Percentiles rank a stretch among this genome's conserved stretches.
These are phyloP conservation scores for Sparassis latifolia DNA, from an alignment of 1,284 basidiomycete genomes.

Conservation along the genomic window DNA sequence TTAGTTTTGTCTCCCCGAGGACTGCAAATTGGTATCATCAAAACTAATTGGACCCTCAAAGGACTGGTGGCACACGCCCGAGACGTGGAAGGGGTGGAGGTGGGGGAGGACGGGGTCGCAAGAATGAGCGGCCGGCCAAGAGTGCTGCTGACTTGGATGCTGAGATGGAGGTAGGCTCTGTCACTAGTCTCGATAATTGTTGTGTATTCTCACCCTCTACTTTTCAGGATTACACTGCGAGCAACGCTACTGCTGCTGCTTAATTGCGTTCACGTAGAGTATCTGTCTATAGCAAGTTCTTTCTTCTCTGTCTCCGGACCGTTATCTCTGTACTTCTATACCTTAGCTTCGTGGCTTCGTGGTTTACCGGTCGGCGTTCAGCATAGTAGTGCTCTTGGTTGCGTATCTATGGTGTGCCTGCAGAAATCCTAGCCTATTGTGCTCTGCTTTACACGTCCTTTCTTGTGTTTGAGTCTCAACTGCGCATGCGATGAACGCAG, in stretches of 20 bases:
- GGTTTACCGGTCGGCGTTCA: not conserved
- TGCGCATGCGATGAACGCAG: no score
- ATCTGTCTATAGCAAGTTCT: not conserved
- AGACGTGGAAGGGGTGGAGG: constrained; percentile 40
- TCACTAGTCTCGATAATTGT: not conserved
- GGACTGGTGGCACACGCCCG: constrained; percentile 36
- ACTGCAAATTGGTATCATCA: constrained; percentile 9
- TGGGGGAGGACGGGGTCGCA: constrained; percentile 50
- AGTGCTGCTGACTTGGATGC: constrained; percentile 72
- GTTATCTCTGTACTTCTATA: constrained; percentile 9
- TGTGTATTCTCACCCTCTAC: not conserved
- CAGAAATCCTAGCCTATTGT: no score
- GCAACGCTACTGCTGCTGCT: constrained; percentile 33
- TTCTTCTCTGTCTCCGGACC: constrained; percentile 1
- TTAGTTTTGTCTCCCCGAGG: not conserved
- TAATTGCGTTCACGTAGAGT: constrained; percentile 2
- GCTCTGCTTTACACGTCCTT: no score
- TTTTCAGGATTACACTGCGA: constrained; percentile 63
- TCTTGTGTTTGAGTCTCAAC: no score
- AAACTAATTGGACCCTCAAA: constrained; percentile 34
- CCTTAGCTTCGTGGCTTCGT: constrained; percentile 3
- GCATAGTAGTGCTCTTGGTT: no score
- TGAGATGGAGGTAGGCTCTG: constrained; percentile 69
- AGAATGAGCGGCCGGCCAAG: constrained; percentile 61
- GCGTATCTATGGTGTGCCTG: no score